Base-by-base conservation (phyloP, 2,329 filamentous ascomycete genomes). In the Fusarium xylarioides region DNA sequence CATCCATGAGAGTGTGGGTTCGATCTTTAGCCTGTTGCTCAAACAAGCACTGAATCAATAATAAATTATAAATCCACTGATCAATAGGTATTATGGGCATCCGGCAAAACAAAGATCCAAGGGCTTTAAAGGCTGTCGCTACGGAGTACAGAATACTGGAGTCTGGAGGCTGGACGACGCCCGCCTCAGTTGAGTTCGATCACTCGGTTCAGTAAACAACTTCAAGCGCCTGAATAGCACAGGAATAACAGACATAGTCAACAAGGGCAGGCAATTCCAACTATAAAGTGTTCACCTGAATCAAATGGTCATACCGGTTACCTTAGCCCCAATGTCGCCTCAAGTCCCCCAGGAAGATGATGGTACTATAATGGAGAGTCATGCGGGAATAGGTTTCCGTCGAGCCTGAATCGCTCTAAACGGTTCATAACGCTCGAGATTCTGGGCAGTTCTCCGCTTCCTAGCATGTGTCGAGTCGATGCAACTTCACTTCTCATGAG, bases 31-130 rank as follows among this genome's bases (percentile, higher is more conserved):
- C 62, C 63, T 66, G 60, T 57, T 73, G 57, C 35, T 49, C 43
- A 40, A 59, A 56, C 23, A 40, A 54, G 35, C 50, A 54, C 23
- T 16, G 28, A 32, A 34, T 50, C 47, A 53, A 28, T 54, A 47
- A 30, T 30, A 21, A 47, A 47, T 47, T 30, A 30, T 30, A 71
- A 63, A 44, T 44, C 64, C 73, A 53, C 60, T 63, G 40, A 55
- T 53, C 53, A 47, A 43, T 56, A 15, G 49, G 30, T 32, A 49
- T 50, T 18, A 23, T 26, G 34, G 44, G 28, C 26, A 54, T 15
- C 44, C 61, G 65, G 74, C 66, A 68, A 73, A 74, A 71, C 46
- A 61, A 68, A 73, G 49, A 76, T 70, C 63, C 68, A 57, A 54
- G 70, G 34, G 21, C 40, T 66, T 50, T n/a, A 67, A 62, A 66